phyloP scores from a whole-genome alignment of 2,329 filamentous ascomycete species.

The Colletotrichum sidae region DNA sequence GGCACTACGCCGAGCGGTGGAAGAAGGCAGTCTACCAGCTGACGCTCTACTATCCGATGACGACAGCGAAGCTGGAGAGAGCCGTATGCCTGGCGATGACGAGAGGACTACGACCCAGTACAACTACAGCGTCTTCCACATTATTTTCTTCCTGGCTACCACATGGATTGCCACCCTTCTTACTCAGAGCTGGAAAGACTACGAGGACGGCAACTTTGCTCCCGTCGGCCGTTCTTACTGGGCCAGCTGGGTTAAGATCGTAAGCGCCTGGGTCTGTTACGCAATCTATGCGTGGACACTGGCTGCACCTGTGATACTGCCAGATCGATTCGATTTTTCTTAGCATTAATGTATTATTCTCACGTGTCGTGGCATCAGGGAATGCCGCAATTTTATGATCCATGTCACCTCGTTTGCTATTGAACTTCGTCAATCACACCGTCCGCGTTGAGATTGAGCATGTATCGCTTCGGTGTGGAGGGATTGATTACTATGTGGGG shows the following conservation, averaged over 20 bases:
- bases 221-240: conserved; percentile 95
- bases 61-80: conserved; percentile 72
- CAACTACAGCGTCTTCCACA: conserved; percentile 94
- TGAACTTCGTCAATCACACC: no score
- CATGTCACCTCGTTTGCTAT: no score
- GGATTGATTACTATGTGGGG: no score
- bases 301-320: conserved; percentile 85
- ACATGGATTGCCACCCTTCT: conserved; percentile 95
- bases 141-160: conserved; percentile 97
- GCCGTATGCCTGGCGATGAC: conserved; percentile 78
- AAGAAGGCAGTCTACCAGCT: conserved; percentile 90
- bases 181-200: conserved; percentile 75
- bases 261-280: conserved; percentile 97
- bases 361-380: not conserved
- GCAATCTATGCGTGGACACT: conserved; percentile 93
- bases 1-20: conserved; percentile 89
- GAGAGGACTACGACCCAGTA: conserved; percentile 93
- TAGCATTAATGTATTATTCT: conserved; percentile 37
- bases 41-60: conserved; percentile 85
- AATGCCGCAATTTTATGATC: not conserved
- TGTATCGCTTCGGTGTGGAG: no score
- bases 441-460: no score
- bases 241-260: conserved; percentile 99
- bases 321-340: conserved; percentile 82
- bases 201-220: conserved; percentile 79